A percentile compares a stretch with the other conserved stretches of the same genome.
Evolutionary conservation across 805 yeast genomes (phyloP).

Genomic region (Pachysolen tannophilus): DNA sequence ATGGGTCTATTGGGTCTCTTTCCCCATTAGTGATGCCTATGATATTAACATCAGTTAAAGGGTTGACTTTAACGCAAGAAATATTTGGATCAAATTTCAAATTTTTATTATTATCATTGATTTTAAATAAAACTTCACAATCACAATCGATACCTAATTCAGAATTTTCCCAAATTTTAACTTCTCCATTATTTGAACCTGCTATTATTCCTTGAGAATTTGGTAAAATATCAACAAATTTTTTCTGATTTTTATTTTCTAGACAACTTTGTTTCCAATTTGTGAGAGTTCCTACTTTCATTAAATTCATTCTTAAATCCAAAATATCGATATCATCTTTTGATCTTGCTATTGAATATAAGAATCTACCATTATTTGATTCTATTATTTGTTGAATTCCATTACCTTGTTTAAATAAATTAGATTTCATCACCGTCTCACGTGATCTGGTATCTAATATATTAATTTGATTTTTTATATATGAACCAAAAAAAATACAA

Average conservation of each 20-base stretch:
- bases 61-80: slow-evolving; percentile 3
- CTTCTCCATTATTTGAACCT: slow-evolving; percentile 17
- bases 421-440: slow-evolving; percentile 3
- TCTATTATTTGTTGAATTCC: slow-evolving; percentile 27
- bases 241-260: slow-evolving; percentile 16
- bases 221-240: slow-evolving; percentile 15
- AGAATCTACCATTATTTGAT: slow-evolving; percentile 27
- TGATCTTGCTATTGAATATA: slow-evolving; percentile 25
- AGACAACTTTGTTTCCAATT: slow-evolving; percentile 3
- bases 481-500: not conserved
- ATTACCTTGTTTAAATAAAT: slow-evolving; percentile 17
- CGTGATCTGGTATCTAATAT: slow-evolving; percentile 16
- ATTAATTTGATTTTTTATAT: slow-evolving; percentile 15
- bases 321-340: slow-evolving; percentile 21
- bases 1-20: too few species aligned
- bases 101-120: slow-evolving; percentile 10
- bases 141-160: slow-evolving; percentile 11
- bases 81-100: too few species aligned
- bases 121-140: slow-evolving; percentile 7
- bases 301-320: slow-evolving; percentile 25
- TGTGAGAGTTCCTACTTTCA: slow-evolving; percentile 7
- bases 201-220: slow-evolving; percentile 19
- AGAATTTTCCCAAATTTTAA: slow-evolving; percentile 6
- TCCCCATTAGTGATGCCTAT: slow-evolving; percentile 1
- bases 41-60: not conserved